These are phyloP conservation scores for Malus sylvestris DNA, from an alignment of 306 rosid genomes.

Conservation along the genomic window DNA sequence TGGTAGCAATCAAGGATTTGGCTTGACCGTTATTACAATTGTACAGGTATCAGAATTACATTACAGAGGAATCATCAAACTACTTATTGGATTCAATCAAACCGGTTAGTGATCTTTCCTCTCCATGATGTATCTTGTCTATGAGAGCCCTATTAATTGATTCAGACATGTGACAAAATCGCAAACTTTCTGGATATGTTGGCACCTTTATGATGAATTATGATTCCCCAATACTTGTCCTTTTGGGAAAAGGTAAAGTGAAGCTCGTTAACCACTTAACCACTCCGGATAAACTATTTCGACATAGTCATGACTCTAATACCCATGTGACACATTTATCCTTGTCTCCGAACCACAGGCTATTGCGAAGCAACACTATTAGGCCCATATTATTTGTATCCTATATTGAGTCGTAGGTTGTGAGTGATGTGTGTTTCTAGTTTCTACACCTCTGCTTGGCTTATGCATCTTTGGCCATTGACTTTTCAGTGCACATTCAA, in stretches of 20 bases:
- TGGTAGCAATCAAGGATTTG: constrained; percentile 4
- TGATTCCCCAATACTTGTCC: background rate
- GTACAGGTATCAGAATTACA: constrained; percentile 63
- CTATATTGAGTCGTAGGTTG: too few relatives aligned
- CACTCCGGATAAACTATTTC: background rate
- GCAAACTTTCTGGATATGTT: background rate
- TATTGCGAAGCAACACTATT: background rate
- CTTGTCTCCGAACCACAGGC: background rate
- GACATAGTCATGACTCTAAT: background rate
- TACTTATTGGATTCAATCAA: constrained; percentile 45
- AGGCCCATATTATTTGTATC: background rate
- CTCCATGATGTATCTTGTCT: constrained; percentile 16
- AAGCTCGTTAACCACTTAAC: background rate
- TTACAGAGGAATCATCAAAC: constrained; percentile 48
- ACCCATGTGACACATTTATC: background rate
- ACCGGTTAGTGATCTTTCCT: constrained; percentile 44
- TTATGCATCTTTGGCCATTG: background rate
- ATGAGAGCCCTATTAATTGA: background rate
- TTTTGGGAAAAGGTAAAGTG: background rate
- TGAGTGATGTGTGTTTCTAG: background rate
- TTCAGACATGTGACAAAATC: background rate
- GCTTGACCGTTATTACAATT: constrained; percentile 16
- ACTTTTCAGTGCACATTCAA: background rate
- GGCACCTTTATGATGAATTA: background rate
- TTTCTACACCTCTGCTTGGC: too few relatives aligned